A percentile compares a stretch with the other conserved stretches of the same genome.
Conservation (phyloP, 352 stramenopile genomes). For the Globisporangium ultimum region DNA sequence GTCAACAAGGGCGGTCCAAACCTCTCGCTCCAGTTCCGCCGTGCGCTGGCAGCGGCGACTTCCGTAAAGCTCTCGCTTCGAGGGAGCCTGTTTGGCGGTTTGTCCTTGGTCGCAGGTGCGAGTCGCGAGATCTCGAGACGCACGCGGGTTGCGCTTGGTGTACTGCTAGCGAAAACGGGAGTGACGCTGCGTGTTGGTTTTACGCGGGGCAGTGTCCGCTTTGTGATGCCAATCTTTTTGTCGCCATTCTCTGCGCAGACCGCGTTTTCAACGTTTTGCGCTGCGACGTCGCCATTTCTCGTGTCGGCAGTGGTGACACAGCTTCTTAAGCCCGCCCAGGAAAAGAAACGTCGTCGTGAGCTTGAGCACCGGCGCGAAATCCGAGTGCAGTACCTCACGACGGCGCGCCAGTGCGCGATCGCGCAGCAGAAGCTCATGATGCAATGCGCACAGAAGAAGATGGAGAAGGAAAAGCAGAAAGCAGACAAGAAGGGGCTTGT, state of each 20-base stretch:
- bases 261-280: slow-evolving; percentile 71
- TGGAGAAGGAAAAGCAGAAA: slow-evolving; percentile 38
- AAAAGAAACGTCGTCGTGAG: slow-evolving; percentile 51
- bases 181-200: slow-evolving; percentile 71
- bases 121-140: slow-evolving; percentile 59
- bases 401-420: slow-evolving; percentile 43
- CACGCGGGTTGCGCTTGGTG: slow-evolving; percentile 53
- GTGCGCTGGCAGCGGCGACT: slow-evolving; percentile 29
- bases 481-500: slow-evolving; percentile 53
- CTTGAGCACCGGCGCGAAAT: slow-evolving; percentile 39
- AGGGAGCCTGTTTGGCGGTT: slow-evolving; percentile 37
- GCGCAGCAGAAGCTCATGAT: slow-evolving; percentile 78
- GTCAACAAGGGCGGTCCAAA: slow-evolving; percentile 47
- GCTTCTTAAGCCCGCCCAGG: slow-evolving; percentile 61
- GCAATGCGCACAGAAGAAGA: slow-evolving; percentile 58
- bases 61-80: slow-evolving; percentile 53
- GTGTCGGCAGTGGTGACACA: slow-evolving; percentile 62
- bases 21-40: slow-evolving; percentile 55
- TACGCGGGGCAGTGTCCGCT: slow-evolving; percentile 74
- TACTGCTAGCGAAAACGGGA: slow-evolving; percentile 47
- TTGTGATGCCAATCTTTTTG: slow-evolving; percentile 81
- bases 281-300: slow-evolving; percentile 67
- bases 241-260: slow-evolving; percentile 66
- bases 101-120: slow-evolving; percentile 47
- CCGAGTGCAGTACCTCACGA: slow-evolving; percentile 56